Base-by-base conservation (phyloP, 202 grass and related monocot species). In the Schoenoplectus tabernaemontani region DNA sequence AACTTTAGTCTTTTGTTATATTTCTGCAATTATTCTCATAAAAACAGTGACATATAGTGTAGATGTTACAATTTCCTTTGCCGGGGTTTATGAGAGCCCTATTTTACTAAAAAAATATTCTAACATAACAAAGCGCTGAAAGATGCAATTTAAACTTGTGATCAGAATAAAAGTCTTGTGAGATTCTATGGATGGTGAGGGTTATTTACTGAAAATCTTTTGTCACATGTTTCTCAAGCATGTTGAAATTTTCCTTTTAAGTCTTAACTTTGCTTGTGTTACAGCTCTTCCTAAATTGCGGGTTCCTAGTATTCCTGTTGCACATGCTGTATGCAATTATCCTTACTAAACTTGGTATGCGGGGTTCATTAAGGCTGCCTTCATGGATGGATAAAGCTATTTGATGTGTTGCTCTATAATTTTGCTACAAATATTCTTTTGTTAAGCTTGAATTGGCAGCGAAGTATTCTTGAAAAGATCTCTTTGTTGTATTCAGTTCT, bases 231-330 rank as follows among this genome's bases (percentile, higher is more conserved):
- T 56, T 74, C 9, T 51, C 26, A 32, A 17, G 70, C 23, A 15
- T 53, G 5, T 33, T 74, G 34, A 51, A 6, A 84, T 34, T 60
- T 22, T 64, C 50, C 46, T 54, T 7, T 76, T 36, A 82, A n/a
- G n/a, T n/a, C n/a, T n/a, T n/a, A n/a, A n/a, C n/a, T 86, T 58
- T 68, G 34, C 38, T 44, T n/a, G n/a, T 42, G 42, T 61, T 47
- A 82, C 86, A 97, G 94, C 91, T 97, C 70, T 70, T 97, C 32
- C 74, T 97, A 75, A 97, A 97, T 63, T 92, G 89, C 3, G 94
- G 74, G 20, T 93, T 97, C 85, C 90, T 93, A 66, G 81, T 97
- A 76, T 92, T 97, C 79, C 82, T 97, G 38, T 85, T 97, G 32
- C 94, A 97, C 68, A 87, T 97, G 84, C 59, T 97, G 63, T 92